Conservation (phyloP, 495 filamentous ascomycete species). For the Penicillium canariense region DNA sequence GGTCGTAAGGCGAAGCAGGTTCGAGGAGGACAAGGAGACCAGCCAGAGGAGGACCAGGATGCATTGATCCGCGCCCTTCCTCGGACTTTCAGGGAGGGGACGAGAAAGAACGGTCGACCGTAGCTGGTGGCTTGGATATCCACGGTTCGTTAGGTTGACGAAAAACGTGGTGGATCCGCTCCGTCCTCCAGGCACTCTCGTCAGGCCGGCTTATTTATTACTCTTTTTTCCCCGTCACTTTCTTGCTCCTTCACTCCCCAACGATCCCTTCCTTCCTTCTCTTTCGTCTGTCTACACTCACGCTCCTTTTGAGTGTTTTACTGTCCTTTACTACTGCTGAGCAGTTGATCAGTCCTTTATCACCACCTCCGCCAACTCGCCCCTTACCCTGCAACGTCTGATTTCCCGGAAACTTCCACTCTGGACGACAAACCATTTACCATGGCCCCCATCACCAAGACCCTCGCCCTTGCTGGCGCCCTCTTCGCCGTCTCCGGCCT, state of each 20-base stretch:
- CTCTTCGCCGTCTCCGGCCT: slow-evolving; percentile 37
- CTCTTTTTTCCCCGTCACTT: background rate
- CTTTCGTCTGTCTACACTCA: slow-evolving; percentile 16
- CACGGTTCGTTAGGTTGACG: background rate
- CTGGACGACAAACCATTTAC: slow-evolving; percentile 12
- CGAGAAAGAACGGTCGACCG: background rate
- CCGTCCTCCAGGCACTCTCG: too few species aligned
- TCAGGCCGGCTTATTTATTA: slow-evolving; percentile 1
- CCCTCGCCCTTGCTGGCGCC: slow-evolving; percentile 41
- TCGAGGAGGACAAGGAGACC: too few species aligned
- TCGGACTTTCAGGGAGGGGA: background rate
- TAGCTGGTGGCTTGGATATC: background rate
- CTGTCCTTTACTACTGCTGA: slow-evolving; percentile 33
- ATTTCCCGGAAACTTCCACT: too few species aligned
- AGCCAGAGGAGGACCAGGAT: background rate
- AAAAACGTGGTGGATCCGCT: background rate
- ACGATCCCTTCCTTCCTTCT: slow-evolving; percentile 4
- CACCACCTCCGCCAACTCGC: too few species aligned
- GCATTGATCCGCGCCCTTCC: too few species aligned
- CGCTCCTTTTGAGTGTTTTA: slow-evolving; percentile 28
- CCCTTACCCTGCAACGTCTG: too few species aligned
- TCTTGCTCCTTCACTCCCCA: slow-evolving; percentile 2
- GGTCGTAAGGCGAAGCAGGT: background rate
- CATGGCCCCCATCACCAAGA: slow-evolving; percentile 46
- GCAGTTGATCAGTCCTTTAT: slow-evolving; percentile 32